Conservation (phyloP, 1,139 yeast species). For the Debaryomycetaceae sp. region DNA sequence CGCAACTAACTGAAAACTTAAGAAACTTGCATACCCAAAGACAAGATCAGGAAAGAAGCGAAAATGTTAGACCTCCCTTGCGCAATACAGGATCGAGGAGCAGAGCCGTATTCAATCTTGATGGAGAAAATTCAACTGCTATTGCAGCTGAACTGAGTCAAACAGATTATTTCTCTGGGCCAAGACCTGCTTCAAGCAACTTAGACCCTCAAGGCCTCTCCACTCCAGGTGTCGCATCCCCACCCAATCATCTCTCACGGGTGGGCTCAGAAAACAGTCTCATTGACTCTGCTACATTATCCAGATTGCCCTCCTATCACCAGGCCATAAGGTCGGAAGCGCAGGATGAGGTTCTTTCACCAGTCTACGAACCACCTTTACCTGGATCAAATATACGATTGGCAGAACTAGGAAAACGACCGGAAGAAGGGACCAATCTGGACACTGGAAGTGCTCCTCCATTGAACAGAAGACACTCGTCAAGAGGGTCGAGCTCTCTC, state of each 20-base stretch:
- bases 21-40: conserved; percentile 51
- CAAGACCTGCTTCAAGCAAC: conserved; percentile 9
- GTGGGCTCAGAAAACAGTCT: conserved; percentile 41
- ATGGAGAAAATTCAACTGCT: conserved; percentile 26
- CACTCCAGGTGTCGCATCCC: conserved; percentile 39
- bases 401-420: conserved; percentile 21
- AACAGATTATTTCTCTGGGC: conserved; percentile 20
- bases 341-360: conserved; percentile 52
- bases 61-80: conserved; percentile 7
- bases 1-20: conserved; percentile 50
- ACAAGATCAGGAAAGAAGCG: conserved; percentile 28
- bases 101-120: conserved; percentile 33
- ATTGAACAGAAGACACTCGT: conserved; percentile 8
- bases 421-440: conserved; percentile 14
- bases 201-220: conserved; percentile 1
- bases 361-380: conserved; percentile 58
- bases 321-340: conserved; percentile 61
- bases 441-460: conserved; percentile 4
- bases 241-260: conserved; percentile 58
- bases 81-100: not conserved
- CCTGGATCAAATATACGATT: conserved; percentile 41
- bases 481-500: conserved; percentile 20
- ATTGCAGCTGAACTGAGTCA: conserved; percentile 7
- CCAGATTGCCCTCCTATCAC: conserved; percentile 77
- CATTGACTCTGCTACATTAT: conserved; percentile 29